A percentile compares a stretch with the other conserved stretches of the same genome.
Conservation (phyloP, 768 basidiomycete genomes). For the Hemileccinum rubropunctum region DNA sequence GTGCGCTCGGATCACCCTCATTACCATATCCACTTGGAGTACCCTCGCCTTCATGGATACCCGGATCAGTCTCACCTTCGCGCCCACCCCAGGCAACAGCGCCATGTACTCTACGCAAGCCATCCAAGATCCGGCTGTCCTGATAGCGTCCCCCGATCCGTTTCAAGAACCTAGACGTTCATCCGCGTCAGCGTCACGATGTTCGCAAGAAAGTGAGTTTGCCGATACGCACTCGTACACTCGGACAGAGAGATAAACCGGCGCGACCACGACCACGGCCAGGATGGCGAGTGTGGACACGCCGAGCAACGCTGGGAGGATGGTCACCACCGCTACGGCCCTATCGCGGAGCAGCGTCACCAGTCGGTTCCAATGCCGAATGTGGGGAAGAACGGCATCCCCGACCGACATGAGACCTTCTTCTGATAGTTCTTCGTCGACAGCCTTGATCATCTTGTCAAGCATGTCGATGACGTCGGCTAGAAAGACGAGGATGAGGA, state of each 20-base stretch:
- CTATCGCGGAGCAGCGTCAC: constrained; percentile 1
- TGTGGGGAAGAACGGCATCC: constrained; percentile 16
- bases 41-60: background rate
- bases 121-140: background rate
- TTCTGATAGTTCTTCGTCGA: constrained; percentile 18
- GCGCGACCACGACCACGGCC: constrained; percentile 3
- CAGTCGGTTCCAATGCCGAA: constrained; percentile 22
- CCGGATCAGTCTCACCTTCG: background rate
- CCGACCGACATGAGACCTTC: constrained; percentile 17
- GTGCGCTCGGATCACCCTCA: background rate
- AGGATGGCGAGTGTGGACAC: constrained; percentile 19
- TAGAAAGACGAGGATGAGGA: background rate
- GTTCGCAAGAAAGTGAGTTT: background rate
- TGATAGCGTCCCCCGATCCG: background rate
- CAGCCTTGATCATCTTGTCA: constrained; percentile 18
- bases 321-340: background rate
- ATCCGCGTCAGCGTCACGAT: background rate
- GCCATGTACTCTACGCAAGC: background rate
- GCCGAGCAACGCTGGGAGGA: constrained; percentile 17
- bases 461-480: constrained; percentile 16
- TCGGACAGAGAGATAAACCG: constrained; percentile 6
- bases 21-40: background rate
- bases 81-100: background rate
- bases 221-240: constrained; percentile 9
- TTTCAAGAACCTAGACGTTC: background rate